Base-by-base conservation (phyloP, 1,139 yeast species). In the Kodamaea ohmeri region DNA sequence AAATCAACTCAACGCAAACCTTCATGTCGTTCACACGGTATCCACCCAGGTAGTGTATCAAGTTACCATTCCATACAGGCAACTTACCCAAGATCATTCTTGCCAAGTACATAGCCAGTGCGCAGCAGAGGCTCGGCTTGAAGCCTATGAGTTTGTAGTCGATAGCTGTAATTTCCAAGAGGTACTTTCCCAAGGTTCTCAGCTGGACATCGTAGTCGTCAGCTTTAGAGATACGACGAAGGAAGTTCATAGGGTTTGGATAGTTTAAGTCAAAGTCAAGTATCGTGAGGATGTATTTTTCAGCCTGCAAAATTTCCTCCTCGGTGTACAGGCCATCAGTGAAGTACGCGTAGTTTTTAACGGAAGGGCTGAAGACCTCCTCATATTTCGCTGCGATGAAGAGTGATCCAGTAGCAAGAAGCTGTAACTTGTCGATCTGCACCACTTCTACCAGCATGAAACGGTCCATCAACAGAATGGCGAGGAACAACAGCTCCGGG, bases 381-480 rank as follows among this genome's bases (percentile, higher is more conserved):
- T 90, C 97, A 58, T 87, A 89, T 64, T 92, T 92, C 17, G 97
- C 92, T 25, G 97, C 96, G 49, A 90, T 85, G 61, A 90, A 88
- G 47, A 92, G 63, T 16, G 95, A 80, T 1, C 96, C 89, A 1
- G 96, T 85, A 9, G 97, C 97, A 34, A 90, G 78, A 41, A 90
- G 71, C 67, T 92, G 98, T 42, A 92, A 68, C 63, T 87, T 81
- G 55, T 85, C 90, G 44, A 89, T 78, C 51, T 85, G 88, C 28
- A 89, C 95, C 35, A 78, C 73, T 52, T 85, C 94, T 44, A 76
- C 70, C 14, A 92, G 81, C 75, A 92, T 77, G 61, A 88, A 90
- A 47, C 97, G 69, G 63, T 92, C 98, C 83, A 90, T 83, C 41
- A 89, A 71, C 62, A 90, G 92, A 43, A 88, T 83, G 6, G 97